Base-by-base conservation (phyloP, 176 grass and related monocot species). In the Musa acuminata region DNA sequence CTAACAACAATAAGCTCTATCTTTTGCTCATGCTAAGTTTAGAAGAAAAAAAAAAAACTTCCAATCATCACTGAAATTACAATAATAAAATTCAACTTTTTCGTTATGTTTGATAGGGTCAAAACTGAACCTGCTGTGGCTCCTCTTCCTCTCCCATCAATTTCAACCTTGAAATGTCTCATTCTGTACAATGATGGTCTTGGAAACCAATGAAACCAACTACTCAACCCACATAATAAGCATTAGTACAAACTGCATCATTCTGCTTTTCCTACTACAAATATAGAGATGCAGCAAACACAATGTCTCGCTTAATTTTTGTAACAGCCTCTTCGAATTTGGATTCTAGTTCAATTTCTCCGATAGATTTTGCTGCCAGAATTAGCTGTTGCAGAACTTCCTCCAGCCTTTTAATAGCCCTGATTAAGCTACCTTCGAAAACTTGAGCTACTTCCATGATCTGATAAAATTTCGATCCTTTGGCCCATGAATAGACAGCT, bases 351-450 rank as follows among this genome's bases (percentile, higher is more conserved):
- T 93, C 75, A 0, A 75, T 83, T 81, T 93, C 94, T 9, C 94
- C 90, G n/a, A 93, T 87, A 0, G 94, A 91, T 54, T 89, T 87
- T 29, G 94, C 85, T 8, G 94, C 94, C 55, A 88, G 72, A 77
- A 93, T 98, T 65, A 98, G 75, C 82, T 98, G 94, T 76, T 98
- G 94, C 17, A 98, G 75, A 87, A 97, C 89, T 81, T 93, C 94
- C 82, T 93, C 94, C 0, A 97, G 77, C 82, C 94, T 85, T 78
- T 87, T 87, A 67, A 97, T 93, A 4, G 94, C 90, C 72, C 94
- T 90, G 77, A 98, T 98, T 81, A 98, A 72, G 74, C 94, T 98
- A 68, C 94, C 94, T 62, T 98, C 94, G 9, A 98, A 98, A 55
- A 91, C 92, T 66, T 89, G 81, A 12, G 92, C 84, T 72, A 88